phyloP scores from a whole-genome alignment of 441 rosid species.

The Brassica balearica region DNA sequence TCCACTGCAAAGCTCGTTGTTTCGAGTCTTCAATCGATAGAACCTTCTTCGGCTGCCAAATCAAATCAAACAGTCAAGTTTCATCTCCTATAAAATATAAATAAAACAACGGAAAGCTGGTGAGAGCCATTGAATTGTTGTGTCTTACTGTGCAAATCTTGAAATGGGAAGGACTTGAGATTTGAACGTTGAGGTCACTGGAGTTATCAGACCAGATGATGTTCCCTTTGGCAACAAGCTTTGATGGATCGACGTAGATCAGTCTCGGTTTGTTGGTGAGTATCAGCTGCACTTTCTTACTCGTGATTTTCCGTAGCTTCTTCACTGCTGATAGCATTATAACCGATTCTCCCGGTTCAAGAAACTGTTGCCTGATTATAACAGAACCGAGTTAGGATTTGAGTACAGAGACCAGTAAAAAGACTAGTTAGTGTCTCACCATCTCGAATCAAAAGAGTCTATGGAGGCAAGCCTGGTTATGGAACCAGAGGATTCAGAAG shows the following conservation, averaged over 20 bases:
- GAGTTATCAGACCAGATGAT: constrained; percentile 95
- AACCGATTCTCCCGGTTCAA: constrained; percentile 96
- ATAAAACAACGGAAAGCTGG: constrained; percentile 1
- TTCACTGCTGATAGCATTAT: constrained; percentile 97
- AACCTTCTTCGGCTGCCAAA: constrained; percentile 88
- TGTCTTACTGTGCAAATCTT: constrained; percentile 83
- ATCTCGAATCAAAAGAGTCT: constrained; percentile 56
- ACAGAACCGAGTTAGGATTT: neutral
- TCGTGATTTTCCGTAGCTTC: constrained; percentile 86
- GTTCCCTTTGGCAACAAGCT: constrained; percentile 83
- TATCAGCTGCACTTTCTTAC: constrained; percentile 98
- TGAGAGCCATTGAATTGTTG: constrained; percentile 17
- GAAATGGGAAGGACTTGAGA: constrained; percentile 81
- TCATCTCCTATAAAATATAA: neutral
- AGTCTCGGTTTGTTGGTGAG: constrained; percentile 95
- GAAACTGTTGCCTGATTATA: constrained; percentile 89
- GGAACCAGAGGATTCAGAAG: constrained; percentile 67
- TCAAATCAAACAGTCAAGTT: neutral
- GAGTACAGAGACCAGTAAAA: neutral
- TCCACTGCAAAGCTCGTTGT: constrained; percentile 97
- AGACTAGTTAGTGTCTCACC: neutral
- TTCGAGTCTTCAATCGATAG: constrained; percentile 86
- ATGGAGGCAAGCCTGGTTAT: constrained; percentile 91
- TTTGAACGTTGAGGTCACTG: constrained; percentile 81
- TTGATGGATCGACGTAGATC: constrained; percentile 91